Conservation (phyloP, 768 basidiomycete genomes). For the Thelephora aurantiotincta region DNA sequence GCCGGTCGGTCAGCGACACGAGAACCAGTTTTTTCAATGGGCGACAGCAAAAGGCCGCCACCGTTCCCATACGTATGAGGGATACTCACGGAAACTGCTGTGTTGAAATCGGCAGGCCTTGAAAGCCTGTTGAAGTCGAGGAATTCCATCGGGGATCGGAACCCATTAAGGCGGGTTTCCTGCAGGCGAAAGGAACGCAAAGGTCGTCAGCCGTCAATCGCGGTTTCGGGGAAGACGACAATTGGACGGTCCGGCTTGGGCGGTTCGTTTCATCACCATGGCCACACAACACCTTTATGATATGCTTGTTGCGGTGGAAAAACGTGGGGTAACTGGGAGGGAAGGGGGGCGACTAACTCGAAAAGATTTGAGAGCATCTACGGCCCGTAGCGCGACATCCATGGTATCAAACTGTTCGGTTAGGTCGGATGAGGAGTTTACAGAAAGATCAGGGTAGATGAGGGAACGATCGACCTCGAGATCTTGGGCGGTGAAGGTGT, state of each 20-base stretch:
- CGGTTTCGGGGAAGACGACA: too few species aligned
- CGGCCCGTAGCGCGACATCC: conserved; percentile 53
- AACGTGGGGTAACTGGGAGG: not conserved
- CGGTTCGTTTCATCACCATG: too few species aligned
- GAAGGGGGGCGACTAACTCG: conserved; percentile 42
- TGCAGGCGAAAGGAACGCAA: conserved; percentile 14
- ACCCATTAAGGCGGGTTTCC: conserved; percentile 69
- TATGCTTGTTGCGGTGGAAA: not conserved
- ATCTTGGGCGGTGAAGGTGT: not conserved
- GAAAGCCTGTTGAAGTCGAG: conserved; percentile 77
- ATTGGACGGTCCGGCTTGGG: too few species aligned
- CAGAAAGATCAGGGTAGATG: not conserved
- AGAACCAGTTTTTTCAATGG: not conserved
- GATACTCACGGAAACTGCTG: conserved; percentile 53
- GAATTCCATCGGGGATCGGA: conserved; percentile 64
- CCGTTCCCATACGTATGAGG: too few species aligned
- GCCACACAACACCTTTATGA: too few species aligned
- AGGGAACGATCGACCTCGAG: not conserved
- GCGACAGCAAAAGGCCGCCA: not conserved
- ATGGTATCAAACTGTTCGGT: conserved; percentile 21
- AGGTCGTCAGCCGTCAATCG: not conserved
- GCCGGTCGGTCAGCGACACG: not conserved
- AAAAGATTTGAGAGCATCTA: conserved; percentile 55
- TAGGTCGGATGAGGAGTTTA: conserved; percentile 2
- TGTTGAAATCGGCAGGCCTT: conserved; percentile 69